Percentiles rank a stretch among this genome's conserved stretches.
Conservation (phyloP, 345 rosid species). For the Pugionium cornutum region DNA sequence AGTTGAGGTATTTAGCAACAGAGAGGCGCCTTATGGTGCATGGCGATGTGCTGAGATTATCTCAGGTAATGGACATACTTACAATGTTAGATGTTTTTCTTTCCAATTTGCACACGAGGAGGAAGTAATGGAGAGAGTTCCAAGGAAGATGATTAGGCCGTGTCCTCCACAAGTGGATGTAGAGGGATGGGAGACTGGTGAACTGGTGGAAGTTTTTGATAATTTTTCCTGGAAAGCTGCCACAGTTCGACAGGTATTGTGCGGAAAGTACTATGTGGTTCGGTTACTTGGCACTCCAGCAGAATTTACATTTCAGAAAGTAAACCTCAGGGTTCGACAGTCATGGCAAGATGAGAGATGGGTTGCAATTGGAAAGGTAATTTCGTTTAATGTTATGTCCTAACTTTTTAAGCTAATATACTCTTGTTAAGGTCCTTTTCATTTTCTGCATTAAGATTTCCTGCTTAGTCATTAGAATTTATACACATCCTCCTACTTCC, state of each 20-base stretch:
- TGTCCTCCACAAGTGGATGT: constrained; percentile 57
- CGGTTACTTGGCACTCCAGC: constrained; percentile 49
- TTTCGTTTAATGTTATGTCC: neutral
- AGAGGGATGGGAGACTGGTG: constrained; percentile 57
- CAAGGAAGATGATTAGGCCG: constrained; percentile 66
- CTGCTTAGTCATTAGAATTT: constrained; percentile 7
- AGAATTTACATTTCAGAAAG: constrained; percentile 44
- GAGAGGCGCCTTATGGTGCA: constrained; percentile 55
- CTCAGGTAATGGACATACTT: constrained; percentile 68
- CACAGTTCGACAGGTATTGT: constrained; percentile 42
- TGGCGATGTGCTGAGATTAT: constrained; percentile 69
- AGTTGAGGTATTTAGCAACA: constrained; percentile 66
- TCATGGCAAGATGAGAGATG: constrained; percentile 64
- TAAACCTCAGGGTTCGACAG: constrained; percentile 58
- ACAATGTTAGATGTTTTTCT: constrained; percentile 47
- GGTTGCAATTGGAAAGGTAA: constrained; percentile 57
- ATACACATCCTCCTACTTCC: constrained; percentile 2
- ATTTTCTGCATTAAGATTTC: neutral
- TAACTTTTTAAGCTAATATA: neutral
- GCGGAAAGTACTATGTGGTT: constrained; percentile 44
- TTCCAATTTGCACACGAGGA: constrained; percentile 22
- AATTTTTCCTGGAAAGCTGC: constrained; percentile 64
- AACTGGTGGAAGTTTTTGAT: constrained; percentile 61
- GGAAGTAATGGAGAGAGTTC: constrained; percentile 47
- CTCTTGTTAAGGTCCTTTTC: neutral